Conservation (phyloP, 164 flowering plant genomes). For the Berberis thunbergii region DNA sequence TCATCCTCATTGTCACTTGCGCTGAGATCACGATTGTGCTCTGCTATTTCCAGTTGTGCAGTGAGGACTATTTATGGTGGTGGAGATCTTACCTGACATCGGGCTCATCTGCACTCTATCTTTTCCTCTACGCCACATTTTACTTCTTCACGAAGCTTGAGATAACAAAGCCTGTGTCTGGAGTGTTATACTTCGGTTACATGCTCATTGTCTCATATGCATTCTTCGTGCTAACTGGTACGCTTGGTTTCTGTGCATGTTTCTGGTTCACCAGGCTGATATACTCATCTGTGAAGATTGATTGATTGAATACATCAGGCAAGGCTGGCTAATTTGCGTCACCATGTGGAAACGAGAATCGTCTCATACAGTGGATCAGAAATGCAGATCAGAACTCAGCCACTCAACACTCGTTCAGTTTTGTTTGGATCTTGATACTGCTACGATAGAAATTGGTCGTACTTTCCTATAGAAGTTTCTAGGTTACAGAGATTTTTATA, state of each 20-base stretch:
- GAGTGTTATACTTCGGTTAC: conserved; percentile 73
- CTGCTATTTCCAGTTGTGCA: conserved; percentile 96
- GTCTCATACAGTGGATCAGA: conserved; percentile 1
- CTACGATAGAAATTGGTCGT: conserved; percentile 5
- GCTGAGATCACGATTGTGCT: conserved; percentile 91
- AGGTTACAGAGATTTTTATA: conserved; percentile 4
- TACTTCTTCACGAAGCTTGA: conserved; percentile 90
- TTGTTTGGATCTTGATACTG: conserved; percentile 11
- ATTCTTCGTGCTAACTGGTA: conserved; percentile 89
- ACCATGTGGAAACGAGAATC: conserved; percentile 3
- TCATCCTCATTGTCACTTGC: conserved; percentile 72
- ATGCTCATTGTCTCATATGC: conserved; percentile 79
- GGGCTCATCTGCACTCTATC: conserved; percentile 84
- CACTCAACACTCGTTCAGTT: conserved; percentile 1
- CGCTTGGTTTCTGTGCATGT: conserved; percentile 87
- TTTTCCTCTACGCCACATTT: conserved; percentile 76
- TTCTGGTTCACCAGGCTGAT: conserved; percentile 93
- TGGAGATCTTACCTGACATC: conserved; percentile 91
- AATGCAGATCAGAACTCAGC: conserved; percentile 4
- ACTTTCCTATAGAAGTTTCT: conserved; percentile 3
- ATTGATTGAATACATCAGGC: conserved; percentile 21
- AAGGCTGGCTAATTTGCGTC: background rate
- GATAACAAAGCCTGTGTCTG: conserved; percentile 80
- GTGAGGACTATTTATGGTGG: conserved; percentile 97
- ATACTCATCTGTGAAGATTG: conserved; percentile 90